Percentiles rank a stretch among this genome's conserved stretches.
Conservation (phyloP, 1,139 yeast species). For the Pichia terricola region DNA sequence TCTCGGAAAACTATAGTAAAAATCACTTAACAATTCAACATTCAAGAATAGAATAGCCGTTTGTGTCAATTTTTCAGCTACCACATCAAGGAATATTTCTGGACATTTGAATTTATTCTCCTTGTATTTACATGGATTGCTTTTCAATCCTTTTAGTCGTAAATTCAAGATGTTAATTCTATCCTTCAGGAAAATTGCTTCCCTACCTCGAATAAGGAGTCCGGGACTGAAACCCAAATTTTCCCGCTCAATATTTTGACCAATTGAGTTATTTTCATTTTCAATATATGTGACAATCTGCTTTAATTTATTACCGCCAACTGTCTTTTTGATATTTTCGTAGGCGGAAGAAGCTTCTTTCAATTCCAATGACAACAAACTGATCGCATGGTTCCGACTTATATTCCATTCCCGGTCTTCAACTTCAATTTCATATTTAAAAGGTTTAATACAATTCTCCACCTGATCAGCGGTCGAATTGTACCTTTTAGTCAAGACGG, state of each 20-base stretch:
- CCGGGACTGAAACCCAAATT: slow-evolving; percentile 32
- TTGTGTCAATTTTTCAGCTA: slow-evolving; percentile 80
- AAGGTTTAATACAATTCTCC: slow-evolving; percentile 95
- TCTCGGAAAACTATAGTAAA: slow-evolving; percentile 91
- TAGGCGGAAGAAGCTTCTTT: slow-evolving; percentile 69
- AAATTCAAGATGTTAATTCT: slow-evolving; percentile 63
- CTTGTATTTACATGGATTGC: slow-evolving; percentile 65
- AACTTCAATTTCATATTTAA: slow-evolving; percentile 90
- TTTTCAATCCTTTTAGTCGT: slow-evolving; percentile 69
- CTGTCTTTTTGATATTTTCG: slow-evolving; percentile 50
- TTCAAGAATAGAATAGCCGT: slow-evolving; percentile 90
- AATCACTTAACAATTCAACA: slow-evolving; percentile 88
- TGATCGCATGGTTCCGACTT: slow-evolving; percentile 71
- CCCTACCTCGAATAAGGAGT: slow-evolving; percentile 65
- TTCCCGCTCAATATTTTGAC: slow-evolving; percentile 32
- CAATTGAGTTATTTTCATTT: slow-evolving; percentile 36
- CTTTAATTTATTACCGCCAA: slow-evolving; percentile 75
- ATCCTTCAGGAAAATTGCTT: slow-evolving; percentile 75
- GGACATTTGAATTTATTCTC: slow-evolving; percentile 89
- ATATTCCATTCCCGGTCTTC: slow-evolving; percentile 90
- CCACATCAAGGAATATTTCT: slow-evolving; percentile 86
- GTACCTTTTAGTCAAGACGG: slow-evolving; percentile 68
- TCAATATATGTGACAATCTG: slow-evolving; percentile 76
- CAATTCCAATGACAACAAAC: slow-evolving; percentile 71
- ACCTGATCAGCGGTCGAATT: slow-evolving; percentile 96